phyloP scores from a whole-genome alignment of 805 yeast species.

The Wickerhamiella azymoides region DNA sequence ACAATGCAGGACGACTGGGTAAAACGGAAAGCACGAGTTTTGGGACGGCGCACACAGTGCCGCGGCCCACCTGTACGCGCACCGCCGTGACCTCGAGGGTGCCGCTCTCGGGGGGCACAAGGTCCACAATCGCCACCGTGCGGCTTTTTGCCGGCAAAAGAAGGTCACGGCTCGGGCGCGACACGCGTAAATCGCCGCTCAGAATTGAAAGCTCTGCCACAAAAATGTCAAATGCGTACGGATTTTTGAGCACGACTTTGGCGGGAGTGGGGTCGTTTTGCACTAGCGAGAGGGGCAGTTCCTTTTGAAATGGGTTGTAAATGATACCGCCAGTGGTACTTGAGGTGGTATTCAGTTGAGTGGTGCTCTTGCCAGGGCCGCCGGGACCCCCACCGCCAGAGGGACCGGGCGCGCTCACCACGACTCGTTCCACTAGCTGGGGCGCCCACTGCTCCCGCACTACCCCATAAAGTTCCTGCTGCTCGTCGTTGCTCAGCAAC shows the following conservation, averaged over 20 bases:
- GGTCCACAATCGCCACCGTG: conserved; percentile 16
- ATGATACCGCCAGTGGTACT: conserved; percentile 14
- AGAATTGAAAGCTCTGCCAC: conserved; percentile 28
- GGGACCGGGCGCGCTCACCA: too few species aligned
- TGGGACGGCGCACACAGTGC: conserved; percentile 22
- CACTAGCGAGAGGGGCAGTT: not conserved
- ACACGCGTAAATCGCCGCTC: conserved; percentile 15
- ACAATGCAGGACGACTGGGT: conserved; percentile 47
- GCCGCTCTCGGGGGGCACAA: conserved; percentile 33
- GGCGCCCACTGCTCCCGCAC: conserved; percentile 21
- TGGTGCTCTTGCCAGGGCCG: conserved; percentile 11
- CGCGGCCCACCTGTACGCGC: conserved; percentile 36
- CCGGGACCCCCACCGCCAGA: too few species aligned
- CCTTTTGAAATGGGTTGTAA: conserved; percentile 39
- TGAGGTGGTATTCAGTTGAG: conserved; percentile 8
- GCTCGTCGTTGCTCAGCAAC: conserved; percentile 46
- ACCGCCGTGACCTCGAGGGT: conserved; percentile 38
- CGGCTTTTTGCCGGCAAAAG: conserved; percentile 20
- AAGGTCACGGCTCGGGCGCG: conserved; percentile 17
- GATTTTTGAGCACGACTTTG: conserved; percentile 53
- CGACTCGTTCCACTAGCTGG: not conserved
- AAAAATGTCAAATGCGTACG: conserved; percentile 60
- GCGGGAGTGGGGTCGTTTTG: conserved; percentile 45
- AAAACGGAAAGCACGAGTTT: conserved; percentile 21
- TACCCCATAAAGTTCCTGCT: conserved; percentile 28